Base-by-base conservation (phyloP, 352 stramenopile species). In the Phytophthora nicotianae region DNA sequence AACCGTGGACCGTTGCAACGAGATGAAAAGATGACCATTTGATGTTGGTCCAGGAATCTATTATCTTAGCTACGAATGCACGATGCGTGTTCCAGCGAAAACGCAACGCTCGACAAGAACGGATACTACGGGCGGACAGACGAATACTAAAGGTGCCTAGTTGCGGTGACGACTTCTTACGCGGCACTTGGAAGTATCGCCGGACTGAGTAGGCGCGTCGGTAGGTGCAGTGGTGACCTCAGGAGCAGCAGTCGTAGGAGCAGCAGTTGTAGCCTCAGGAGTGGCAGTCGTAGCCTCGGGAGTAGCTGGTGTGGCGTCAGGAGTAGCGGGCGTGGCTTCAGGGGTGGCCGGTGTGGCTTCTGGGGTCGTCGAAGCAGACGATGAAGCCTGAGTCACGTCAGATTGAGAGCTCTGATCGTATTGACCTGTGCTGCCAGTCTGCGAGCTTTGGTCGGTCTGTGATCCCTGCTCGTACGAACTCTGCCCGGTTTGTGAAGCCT, bases 141-240 rank as follows among this genome's bases (percentile, higher is more conserved):
- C 27, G 46, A 33, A 49, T 43, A 43, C 35, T n/a, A 4, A 35
- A 35, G 13, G 38, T 21, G 26, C 19, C 35, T 62, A 66, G 38
- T 69, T 69, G 23, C 61, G 56, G n/a, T 61, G 64, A 43, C 43
- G 47, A n/a, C 52, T 33, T 51, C 50, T 48, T 47, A 73, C 49
- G 21, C 37, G 61, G 49, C 60, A 73, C 53, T 70, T 73, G 37
- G 65, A 65, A 17, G 59, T 69, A 45, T 70, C 42, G 21, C 43
- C 37, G 13, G 42, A 58, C 42, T 38, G 60, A 26, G 38, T 51
- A 13, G 59, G 47, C n/a, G 43, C 45, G n/a, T 55, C 29, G 10
- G 20, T 58, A 14, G 47, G 29, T 26, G 48, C 37, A 40, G 8
- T 45, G 5, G 47, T 46, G n/a, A 38, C 35, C 14, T 56, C 51